These are phyloP conservation scores for Kernera saxatilis DNA, from an alignment of 345 rosid species.

Conservation along the genomic window DNA sequence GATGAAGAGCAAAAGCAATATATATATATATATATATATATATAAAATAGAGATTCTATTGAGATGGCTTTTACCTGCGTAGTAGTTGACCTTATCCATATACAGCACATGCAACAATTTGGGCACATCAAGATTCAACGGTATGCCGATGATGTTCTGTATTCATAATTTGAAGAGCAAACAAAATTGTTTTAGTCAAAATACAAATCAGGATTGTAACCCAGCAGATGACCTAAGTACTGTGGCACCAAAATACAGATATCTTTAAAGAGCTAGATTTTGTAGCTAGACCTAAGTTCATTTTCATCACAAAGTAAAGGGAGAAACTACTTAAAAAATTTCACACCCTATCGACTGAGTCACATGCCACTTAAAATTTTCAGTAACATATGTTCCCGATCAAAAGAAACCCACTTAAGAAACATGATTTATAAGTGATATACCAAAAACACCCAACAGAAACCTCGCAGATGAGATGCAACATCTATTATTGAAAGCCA, in stretches of 20 bases:
- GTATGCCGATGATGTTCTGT: constrained; percentile 79
- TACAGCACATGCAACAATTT: constrained; percentile 67
- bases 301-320: not conserved
- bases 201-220: not conserved
- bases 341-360: not conserved
- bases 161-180: constrained; percentile 28
- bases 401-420: not conserved
- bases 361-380: not conserved
- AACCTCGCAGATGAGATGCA: not conserved
- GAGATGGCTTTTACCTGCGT: constrained; percentile 55
- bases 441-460: not conserved
- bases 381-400: not conserved
- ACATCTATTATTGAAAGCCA: not conserved
- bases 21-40: not conserved
- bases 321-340: not conserved
- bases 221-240: not conserved
- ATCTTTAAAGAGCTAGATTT: not conserved
- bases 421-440: not conserved
- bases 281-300: not conserved
- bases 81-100: constrained; percentile 65
- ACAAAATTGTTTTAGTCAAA: not conserved
- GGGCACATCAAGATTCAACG: constrained; percentile 66
- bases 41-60: not conserved
- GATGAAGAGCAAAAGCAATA: not conserved
- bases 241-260: constrained; percentile 3